Percentiles rank a stretch among this genome's conserved stretches.
phyloP scores from a whole-genome alignment of 257 asterid species.

The Apocynum venetum region DNA sequence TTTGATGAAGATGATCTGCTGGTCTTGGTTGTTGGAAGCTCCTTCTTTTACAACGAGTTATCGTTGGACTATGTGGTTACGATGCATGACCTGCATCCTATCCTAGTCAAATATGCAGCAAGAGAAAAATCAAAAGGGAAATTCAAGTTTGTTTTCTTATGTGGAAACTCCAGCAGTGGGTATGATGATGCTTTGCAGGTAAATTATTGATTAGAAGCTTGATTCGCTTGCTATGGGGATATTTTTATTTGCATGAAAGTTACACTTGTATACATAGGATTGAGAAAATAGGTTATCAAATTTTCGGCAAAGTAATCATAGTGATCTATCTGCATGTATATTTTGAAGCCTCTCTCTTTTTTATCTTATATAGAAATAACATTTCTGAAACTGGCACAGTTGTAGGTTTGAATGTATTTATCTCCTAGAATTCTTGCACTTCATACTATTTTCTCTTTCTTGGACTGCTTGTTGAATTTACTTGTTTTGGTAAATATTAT shows the following conservation, averaged over 20 bases:
- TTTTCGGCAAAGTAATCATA: not conserved
- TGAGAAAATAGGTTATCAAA: not conserved
- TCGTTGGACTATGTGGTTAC: constrained; percentile 81
- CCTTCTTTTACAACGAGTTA: constrained; percentile 66
- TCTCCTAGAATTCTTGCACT: not conserved
- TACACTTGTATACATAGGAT: not conserved
- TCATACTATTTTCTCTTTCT: not conserved
- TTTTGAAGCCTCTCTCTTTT: not conserved
- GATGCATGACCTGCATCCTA: constrained; percentile 69
- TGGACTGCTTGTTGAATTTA: not conserved
- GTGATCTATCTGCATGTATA: not conserved
- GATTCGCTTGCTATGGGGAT: not conserved
- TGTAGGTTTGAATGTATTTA: not conserved
- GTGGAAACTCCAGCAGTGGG: constrained; percentile 77
- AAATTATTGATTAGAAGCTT: constrained; percentile 8
- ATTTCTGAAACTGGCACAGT: not conserved
- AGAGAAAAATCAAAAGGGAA: constrained; percentile 39
- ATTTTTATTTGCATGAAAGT: constrained; percentile 13
- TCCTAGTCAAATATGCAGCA: constrained; percentile 71
- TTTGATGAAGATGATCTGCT: constrained; percentile 61
- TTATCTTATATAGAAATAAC: not conserved
- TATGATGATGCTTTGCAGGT: constrained; percentile 84
- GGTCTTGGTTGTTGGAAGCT: constrained; percentile 88
- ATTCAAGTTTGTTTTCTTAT: constrained; percentile 67
- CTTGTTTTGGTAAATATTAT: not conserved